phyloP scores from a whole-genome alignment of 331 rosid genomes.

The Acacia pycnantha region DNA sequence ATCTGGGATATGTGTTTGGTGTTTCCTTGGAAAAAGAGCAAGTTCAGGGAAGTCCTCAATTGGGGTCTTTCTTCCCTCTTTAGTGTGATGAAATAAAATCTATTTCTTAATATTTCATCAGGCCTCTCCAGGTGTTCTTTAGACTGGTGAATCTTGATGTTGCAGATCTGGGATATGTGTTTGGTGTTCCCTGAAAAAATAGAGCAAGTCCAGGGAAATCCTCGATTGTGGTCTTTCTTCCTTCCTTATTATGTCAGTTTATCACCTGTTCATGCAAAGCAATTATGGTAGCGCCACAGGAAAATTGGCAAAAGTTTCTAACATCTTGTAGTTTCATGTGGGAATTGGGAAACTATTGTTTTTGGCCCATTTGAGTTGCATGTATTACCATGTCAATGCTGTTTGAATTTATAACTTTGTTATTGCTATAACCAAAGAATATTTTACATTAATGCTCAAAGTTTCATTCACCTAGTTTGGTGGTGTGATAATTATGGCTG shows the following conservation, averaged over 20 bases:
- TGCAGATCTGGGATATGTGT: neutral
- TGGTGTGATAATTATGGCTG: constrained; percentile 11
- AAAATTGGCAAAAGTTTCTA: constrained; percentile 12
- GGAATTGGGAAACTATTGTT: neutral
- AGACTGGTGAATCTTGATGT: constrained; percentile 1
- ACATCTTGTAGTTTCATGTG: neutral
- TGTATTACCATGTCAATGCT: constrained; percentile 6
- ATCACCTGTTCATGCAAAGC: neutral
- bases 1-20: constrained; percentile 1
- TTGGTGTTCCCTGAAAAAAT: neutral
- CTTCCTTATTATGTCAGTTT: constrained; percentile 6
- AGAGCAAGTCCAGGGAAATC: neutral
- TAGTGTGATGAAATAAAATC: too few species aligned
- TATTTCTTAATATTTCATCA: neutral
- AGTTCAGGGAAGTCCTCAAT: too few species aligned
- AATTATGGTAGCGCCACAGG: neutral
- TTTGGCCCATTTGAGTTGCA: neutral
- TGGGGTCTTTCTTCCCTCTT: too few species aligned
- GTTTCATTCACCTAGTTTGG: neutral
- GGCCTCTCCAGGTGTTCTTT: neutral
- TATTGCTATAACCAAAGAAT: neutral
- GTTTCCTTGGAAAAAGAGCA: neutral
- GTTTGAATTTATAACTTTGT: constrained; percentile 7
- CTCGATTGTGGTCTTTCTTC: neutral
- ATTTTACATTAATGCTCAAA: constrained; percentile 17